Evolutionary conservation across 495 filamentous ascomycete genomes (phyloP), one percentile per base, ranked within the genome.

Genomic region (Neurospora sp.): DNA sequence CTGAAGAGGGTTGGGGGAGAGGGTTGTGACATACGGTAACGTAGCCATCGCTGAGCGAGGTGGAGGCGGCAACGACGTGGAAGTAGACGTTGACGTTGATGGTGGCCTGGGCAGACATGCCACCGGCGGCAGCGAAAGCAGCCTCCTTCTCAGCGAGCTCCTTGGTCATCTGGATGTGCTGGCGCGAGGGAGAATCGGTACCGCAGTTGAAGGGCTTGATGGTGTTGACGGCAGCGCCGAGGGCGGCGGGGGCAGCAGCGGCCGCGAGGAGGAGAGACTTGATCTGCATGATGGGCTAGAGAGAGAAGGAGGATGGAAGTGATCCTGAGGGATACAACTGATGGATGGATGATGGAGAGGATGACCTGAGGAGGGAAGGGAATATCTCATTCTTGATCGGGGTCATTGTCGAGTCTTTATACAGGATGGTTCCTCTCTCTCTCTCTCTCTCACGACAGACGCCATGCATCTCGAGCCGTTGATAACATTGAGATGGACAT

Each of bases 51-150:
- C 77, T 78, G n/a, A 83, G 78, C 0, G 78, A 53, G 22, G 77
- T 85, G 5, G 84, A 85, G 0, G 78, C 41, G 53, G 86, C 83
- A 37, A 92, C 82, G 69, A 92, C 87, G 79, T 92, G 90, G 83
- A 92, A 90, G 79, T 89, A 90, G 31, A 84, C 81, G 42, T 86
- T 80, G 69, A 92, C 81, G 70, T 75, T 83, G 76, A 85, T 74
- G 22, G 75, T 72, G 68, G 75, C 78, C 40, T 75, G 76, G 31
- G 70, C 70, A 18, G 75, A 74, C 39, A 70, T 31, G 40, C 78
- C 74, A 40, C 82, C 78, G 70, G 78, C 59, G 40, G 74, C 74
- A 38, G 41, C 3, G 6, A 31, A 35, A 70, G 72, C 42, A 69
- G 70, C 71, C 74, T 78, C 74, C 75, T 82, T 76, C 27, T 74